Percentiles rank a stretch among this genome's conserved stretches.
Conservation (phyloP, 2,329 filamentous ascomycete species). For the Aspergillus pseudoterreus region DNA sequence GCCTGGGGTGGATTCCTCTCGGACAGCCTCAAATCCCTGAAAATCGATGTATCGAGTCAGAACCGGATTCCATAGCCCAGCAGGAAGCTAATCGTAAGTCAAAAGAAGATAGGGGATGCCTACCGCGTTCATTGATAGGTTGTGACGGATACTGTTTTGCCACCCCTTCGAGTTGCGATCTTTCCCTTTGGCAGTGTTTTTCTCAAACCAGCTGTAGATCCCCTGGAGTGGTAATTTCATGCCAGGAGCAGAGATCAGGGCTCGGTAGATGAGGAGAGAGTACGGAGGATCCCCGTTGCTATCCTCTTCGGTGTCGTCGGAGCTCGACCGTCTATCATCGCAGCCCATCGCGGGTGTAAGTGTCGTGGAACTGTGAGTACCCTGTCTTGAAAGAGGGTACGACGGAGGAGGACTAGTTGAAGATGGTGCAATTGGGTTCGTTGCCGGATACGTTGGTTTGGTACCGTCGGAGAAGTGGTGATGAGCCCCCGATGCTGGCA, state of each 20-base stretch:
- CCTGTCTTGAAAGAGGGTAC: conserved; percentile 13
- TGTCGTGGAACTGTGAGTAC: conserved; percentile 8
- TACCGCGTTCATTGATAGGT: conserved; percentile 93
- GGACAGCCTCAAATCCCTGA: conserved; percentile 51
- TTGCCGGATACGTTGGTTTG: conserved; percentile 3
- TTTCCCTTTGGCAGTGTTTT: conserved; percentile 73
- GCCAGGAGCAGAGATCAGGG: conserved; percentile 63
- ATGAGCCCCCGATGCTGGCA: conserved; percentile 7
- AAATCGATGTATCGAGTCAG: neutral
- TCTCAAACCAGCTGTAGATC: conserved; percentile 85
- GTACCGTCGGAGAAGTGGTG: conserved; percentile 3
- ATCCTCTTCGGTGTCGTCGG: conserved; percentile 23
- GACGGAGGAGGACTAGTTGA: conserved; percentile 22
- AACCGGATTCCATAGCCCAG: neutral
- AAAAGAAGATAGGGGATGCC: conserved; percentile 31
- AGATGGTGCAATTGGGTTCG: conserved; percentile 14
- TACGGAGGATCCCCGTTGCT: conserved; percentile 62
- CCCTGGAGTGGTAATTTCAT: conserved; percentile 76
- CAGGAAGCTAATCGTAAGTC: neutral
- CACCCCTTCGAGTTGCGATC: conserved; percentile 65
- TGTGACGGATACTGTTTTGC: conserved; percentile 95
- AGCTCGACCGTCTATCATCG: conserved; percentile 22
- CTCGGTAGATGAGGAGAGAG: conserved; percentile 73
- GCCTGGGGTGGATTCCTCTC: conserved; percentile 45
- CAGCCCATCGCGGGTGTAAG: conserved; percentile 7